A percentile compares a stretch with the other conserved stretches of the same genome.
These are phyloP conservation scores for Amauroascus niger DNA, from an alignment of 2,329 filamentous ascomycete genomes.

Conservation along the genomic window DNA sequence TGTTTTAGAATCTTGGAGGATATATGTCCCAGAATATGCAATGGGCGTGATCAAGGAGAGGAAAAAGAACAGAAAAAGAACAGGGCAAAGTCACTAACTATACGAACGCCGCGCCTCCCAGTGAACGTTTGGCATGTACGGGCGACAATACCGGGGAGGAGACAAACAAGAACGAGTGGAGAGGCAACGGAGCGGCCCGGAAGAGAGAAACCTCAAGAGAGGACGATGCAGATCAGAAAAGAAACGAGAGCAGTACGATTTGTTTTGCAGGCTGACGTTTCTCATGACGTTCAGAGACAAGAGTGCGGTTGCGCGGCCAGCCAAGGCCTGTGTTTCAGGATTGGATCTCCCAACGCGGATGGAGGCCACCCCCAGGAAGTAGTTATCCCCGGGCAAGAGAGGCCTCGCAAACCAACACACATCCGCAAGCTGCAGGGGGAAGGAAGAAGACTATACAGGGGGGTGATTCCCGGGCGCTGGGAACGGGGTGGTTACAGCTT, in stretches of 20 bases:
- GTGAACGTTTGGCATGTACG: no score
- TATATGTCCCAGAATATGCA: no score
- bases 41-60: no score
- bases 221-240: neutral
- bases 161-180: neutral
- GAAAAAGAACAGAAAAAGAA: no score
- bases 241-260: neutral
- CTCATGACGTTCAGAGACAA: neutral
- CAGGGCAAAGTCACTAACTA: no score
- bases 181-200: neutral
- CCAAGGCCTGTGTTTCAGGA: slow-evolving; percentile 10
- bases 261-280: neutral
- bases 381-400: neutral
- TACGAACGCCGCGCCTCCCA: no score
- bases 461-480: no score
- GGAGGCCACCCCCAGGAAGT: neutral
- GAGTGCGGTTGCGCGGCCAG: slow-evolving; percentile 1
- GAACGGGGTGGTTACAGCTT: neutral
- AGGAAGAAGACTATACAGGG: neutral
- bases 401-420: no score
- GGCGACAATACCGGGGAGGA: no score
- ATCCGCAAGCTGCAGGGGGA: neutral
- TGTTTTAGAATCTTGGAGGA: neutral
- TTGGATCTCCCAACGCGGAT: neutral
- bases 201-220: neutral